These are phyloP conservation scores for Trichomonascaceae sp. DNA, from an alignment of 1,139 yeast species.

Conservation along the genomic window DNA sequence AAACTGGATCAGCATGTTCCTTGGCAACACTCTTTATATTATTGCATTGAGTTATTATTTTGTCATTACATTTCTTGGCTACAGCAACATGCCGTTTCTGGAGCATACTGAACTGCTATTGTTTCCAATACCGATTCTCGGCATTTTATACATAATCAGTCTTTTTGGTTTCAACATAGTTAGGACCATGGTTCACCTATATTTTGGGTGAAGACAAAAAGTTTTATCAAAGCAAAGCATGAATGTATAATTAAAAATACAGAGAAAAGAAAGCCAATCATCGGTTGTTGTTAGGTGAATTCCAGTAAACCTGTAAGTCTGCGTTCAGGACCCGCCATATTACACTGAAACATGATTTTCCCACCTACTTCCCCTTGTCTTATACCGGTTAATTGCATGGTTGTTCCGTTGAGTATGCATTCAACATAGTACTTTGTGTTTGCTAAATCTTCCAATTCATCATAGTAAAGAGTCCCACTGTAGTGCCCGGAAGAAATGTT, in stretches of 20 bases:
- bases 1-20: constrained; percentile 56
- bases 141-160: constrained; percentile 48
- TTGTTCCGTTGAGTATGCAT: constrained; percentile 17
- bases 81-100: constrained; percentile 74
- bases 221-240: neutral
- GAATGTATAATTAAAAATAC: neutral
- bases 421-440: constrained; percentile 22
- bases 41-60: constrained; percentile 69
- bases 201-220: constrained; percentile 48
- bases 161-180: constrained; percentile 67
- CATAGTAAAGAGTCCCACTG: constrained; percentile 24
- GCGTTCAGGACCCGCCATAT: constrained; percentile 11
- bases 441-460: constrained; percentile 23
- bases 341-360: constrained; percentile 14
- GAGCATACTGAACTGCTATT: constrained; percentile 53
- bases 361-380: constrained; percentile 10
- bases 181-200: constrained; percentile 57
- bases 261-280: neutral
- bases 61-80: constrained; percentile 79
- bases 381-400: constrained; percentile 12
- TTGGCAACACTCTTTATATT: constrained; percentile 76
- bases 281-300: constrained; percentile 10
- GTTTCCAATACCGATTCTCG: constrained; percentile 53
- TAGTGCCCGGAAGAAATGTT: constrained; percentile 22
- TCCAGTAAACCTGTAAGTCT: constrained; percentile 19